Percentiles rank a stretch among this genome's conserved stretches.
phyloP scores from a whole-genome alignment of 2,329 filamentous ascomycete species.

The Laburnicola sp. region DNA sequence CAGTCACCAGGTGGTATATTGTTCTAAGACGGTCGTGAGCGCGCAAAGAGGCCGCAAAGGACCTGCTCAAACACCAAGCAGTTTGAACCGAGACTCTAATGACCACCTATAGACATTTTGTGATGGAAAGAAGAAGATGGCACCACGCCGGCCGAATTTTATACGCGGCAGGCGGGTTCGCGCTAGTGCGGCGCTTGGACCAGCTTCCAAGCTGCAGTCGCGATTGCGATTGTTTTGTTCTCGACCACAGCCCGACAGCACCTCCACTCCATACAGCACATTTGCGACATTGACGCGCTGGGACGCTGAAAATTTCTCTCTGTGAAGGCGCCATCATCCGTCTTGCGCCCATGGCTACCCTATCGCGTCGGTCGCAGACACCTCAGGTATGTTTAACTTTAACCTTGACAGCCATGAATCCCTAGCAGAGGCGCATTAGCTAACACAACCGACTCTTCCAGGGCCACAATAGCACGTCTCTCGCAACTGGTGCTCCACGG shows the following conservation, averaged over 20 bases:
- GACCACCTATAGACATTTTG: slow-evolving; percentile 79
- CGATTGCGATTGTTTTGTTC: slow-evolving; percentile 31
- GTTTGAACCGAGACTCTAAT: slow-evolving; percentile 99
- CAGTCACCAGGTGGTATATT: slow-evolving; percentile 63
- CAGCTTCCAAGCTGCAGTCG: slow-evolving; percentile 15
- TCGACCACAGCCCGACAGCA: background rate
- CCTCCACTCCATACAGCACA: background rate
- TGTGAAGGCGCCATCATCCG: too few relatives aligned
- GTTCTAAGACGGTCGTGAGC: slow-evolving; percentile 97
- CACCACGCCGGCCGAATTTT: slow-evolving; percentile 18
- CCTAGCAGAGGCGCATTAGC: too few relatives aligned
- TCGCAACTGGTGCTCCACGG: too few relatives aligned
- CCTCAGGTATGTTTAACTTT: slow-evolving; percentile 1
- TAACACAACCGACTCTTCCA: too few relatives aligned
- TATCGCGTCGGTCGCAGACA: background rate
- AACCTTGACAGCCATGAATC: background rate
- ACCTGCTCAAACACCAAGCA: slow-evolving; percentile 90
- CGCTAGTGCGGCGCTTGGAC: slow-evolving; percentile 20
- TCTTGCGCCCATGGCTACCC: too few relatives aligned
- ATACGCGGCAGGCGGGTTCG: slow-evolving; percentile 22
- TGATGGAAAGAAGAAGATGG: slow-evolving; percentile 53
- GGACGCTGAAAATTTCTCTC: too few relatives aligned
- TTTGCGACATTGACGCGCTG: background rate
- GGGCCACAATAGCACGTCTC: background rate
- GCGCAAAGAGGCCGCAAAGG: slow-evolving; percentile 78